phyloP scores from a whole-genome alignment of 164 flowering plant species.

The Brasenia schreberi region DNA sequence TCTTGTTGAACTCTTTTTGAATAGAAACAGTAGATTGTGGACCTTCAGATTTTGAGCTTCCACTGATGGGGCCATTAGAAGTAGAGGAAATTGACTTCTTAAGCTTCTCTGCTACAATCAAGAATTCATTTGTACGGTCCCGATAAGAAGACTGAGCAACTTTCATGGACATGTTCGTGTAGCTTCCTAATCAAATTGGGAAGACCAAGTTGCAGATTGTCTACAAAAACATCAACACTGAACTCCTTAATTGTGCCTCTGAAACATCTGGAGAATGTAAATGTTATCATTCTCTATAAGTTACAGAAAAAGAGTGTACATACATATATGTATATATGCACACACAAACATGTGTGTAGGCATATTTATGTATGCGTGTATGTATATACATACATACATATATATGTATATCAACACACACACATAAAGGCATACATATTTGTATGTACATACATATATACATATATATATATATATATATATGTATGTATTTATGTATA shows the following conservation, averaged over 20 bases:
- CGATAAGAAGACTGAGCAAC: slow-evolving; percentile 54
- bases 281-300: no score
- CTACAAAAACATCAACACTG: not conserved
- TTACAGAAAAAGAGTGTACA: no score
- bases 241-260: not conserved
- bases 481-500: no score
- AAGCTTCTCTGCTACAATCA: slow-evolving; percentile 46
- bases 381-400: no score
- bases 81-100: slow-evolving; percentile 39
- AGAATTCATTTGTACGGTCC: slow-evolving; percentile 85
- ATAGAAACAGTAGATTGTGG: slow-evolving; percentile 43
- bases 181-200: not conserved
- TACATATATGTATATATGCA: no score
- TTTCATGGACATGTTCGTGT: slow-evolving; percentile 22
- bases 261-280: no score
- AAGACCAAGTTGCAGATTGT: not conserved
- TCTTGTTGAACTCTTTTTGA: slow-evolving; percentile 76
- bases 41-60: slow-evolving; percentile 20
- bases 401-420: no score
- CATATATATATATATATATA: no score
- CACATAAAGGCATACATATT: no score
- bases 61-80: slow-evolving; percentile 24
- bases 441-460: no score
- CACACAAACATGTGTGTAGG: no score
- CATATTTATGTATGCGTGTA: no score